phyloP scores from a whole-genome alignment of 805 yeast species.

The Yarrowia sp. region DNA sequence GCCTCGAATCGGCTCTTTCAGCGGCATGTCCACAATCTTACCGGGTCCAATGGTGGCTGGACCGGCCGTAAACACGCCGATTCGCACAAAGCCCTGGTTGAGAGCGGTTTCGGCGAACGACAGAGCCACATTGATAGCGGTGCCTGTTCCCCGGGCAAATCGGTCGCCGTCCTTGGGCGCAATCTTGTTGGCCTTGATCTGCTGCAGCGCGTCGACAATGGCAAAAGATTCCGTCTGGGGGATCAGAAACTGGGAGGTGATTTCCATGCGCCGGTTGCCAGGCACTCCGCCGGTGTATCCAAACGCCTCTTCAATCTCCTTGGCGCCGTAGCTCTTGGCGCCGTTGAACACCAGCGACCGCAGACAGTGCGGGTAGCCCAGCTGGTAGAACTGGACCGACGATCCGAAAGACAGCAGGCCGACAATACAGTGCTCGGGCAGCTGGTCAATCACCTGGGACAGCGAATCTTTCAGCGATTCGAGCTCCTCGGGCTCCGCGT shows the following conservation, averaged over 20 bases:
- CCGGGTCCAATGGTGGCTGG: constrained; percentile 97
- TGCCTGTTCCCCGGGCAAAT: constrained; percentile 90
- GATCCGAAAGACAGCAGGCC: constrained; percentile 90
- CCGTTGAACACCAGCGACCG: constrained; percentile 86
- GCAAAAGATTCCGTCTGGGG: constrained; percentile 77
- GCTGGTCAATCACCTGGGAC: constrained; percentile 72
- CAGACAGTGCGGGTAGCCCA: constrained; percentile 68
- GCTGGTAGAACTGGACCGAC: constrained; percentile 85
- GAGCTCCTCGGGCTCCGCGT: constrained; percentile 85
- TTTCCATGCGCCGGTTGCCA: background rate
- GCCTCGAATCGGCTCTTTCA: constrained; percentile 95
- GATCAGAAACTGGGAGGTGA: constrained; percentile 64
- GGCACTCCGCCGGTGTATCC: constrained; percentile 52
- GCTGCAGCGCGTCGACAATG: constrained; percentile 78
- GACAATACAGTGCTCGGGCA: constrained; percentile 87
- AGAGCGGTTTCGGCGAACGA: constrained; percentile 80
- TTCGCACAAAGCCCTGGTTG: constrained; percentile 79
- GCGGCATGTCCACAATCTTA: constrained; percentile 84
- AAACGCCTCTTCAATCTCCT: constrained; percentile 64
- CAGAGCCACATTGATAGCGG: constrained; percentile 86
- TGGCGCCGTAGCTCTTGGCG: constrained; percentile 71
- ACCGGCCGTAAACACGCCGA: constrained; percentile 90
- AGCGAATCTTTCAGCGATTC: constrained; percentile 82
- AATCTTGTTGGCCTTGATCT: constrained; percentile 70
- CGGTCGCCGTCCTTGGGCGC: constrained; percentile 90